Conservation (phyloP, 176 grass and related monocot genomes). For the Guadua angustifolia region DNA sequence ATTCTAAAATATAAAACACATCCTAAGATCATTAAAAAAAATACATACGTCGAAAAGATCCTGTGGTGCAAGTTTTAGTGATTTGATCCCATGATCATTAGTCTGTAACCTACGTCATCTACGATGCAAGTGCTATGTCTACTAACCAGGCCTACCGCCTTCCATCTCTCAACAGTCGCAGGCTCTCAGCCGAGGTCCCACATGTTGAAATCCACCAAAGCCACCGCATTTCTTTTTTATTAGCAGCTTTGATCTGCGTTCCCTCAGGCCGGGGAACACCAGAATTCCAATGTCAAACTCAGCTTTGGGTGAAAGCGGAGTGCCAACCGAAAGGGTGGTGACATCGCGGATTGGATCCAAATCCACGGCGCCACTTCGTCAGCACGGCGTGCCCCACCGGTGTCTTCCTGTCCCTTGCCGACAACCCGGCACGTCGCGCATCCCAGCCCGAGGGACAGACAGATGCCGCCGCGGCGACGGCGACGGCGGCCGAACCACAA, state of each 20-base stretch:
- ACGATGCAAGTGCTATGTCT: not conserved
- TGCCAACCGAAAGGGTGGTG: constrained; percentile 46
- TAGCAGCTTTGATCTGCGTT: not conserved
- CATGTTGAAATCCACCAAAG: constrained; percentile 29
- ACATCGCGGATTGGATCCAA: not conserved
- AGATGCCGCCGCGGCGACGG: constrained; percentile 41
- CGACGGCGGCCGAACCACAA: constrained; percentile 42
- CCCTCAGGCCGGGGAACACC: constrained; percentile 45
- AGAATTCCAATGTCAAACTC: constrained; percentile 25
- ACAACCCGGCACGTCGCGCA: constrained; percentile 28
- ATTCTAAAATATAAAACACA: too few species aligned
- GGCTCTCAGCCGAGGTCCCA: not conserved
- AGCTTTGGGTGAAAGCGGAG: not conserved
- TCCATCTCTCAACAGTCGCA: not conserved
- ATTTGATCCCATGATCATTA: not conserved
- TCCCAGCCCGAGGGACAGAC: not conserved
- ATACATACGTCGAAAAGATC: too few species aligned
- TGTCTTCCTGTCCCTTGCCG: constrained; percentile 64
- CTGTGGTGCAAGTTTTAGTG: too few species aligned
- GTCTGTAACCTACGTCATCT: not conserved
- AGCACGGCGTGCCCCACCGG: constrained; percentile 47
- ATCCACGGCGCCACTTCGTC: constrained; percentile 2
- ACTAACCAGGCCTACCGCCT: not conserved
- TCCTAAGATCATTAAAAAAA: too few species aligned
- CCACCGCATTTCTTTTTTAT: not conserved